A percentile compares a stretch with the other conserved stretches of the same genome.
Evolutionary conservation across 225 moss, liverwort and hornwort species (phyloP).

Genomic region (Marchantia polymorpha): DNA sequence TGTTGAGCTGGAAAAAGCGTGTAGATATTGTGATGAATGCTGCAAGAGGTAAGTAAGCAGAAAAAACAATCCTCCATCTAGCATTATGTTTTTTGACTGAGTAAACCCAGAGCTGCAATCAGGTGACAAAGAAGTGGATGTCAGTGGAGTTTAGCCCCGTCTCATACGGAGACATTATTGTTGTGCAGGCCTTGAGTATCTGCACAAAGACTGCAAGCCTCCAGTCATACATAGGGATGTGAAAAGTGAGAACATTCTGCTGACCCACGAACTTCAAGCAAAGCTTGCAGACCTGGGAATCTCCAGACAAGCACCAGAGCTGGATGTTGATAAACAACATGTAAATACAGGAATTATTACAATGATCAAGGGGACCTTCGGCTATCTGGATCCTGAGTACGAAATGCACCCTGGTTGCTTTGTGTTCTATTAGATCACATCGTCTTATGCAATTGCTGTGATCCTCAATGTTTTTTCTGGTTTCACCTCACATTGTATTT

Average conservation of each 20-base stretch:
- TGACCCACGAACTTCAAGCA: conserved; percentile 23
- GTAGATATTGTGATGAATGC: conserved; percentile 67
- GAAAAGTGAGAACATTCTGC: conserved; percentile 37
- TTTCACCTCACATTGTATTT: background rate
- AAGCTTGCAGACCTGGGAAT: conserved; percentile 41
- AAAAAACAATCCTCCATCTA: background rate
- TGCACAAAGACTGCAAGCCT: conserved; percentile 36
- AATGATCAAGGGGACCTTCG: conserved; percentile 28
- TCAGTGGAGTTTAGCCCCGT: background rate
- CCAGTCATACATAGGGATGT: conserved; percentile 42
- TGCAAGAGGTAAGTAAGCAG: conserved; percentile 51
- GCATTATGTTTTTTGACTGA: background rate
- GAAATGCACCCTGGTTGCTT: no score
- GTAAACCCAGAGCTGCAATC: background rate
- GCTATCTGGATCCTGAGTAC: conserved; percentile 41
- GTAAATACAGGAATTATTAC: conserved; percentile 9
- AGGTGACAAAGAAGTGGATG: no score
- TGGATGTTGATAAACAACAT: background rate
- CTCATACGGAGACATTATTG: background rate
- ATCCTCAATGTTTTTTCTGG: background rate
- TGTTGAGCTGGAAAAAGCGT: conserved; percentile 55
- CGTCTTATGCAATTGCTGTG: background rate
- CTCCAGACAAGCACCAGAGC: conserved; percentile 19
- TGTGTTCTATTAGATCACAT: background rate
- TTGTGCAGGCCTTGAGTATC: conserved; percentile 33